Evolutionary conservation across 2,329 filamentous ascomycete species (phyloP), one percentile per base, ranked within the genome.

Genomic region (Fusarium verrucosum): DNA sequence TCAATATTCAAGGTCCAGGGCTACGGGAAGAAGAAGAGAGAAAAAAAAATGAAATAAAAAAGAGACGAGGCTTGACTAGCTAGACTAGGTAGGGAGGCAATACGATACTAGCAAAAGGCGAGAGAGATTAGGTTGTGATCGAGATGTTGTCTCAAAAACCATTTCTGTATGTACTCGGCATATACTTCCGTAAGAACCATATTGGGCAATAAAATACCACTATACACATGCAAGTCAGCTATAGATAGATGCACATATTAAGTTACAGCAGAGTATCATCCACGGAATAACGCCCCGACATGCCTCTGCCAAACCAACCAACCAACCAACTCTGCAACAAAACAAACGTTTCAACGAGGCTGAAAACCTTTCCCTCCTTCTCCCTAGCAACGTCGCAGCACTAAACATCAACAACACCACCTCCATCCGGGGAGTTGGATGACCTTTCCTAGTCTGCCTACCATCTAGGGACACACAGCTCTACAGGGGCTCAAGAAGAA

Each of bases 381-480:
- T 52, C n/a, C 30, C 43, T 52, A 45, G 41, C 56, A 61, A 61
- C 47, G 58, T 61, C 47, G 41, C 32, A 61, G 36, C 41, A 23
- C 56, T 59, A 59, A 40, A 17, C 33, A 58, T 28, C 56, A 44
- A 51, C 56, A 44, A 51, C 44, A 43, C 28, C 35, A 58, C 35
- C 44, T 54, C 55, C 55, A 55, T 47, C 56, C 58, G 47, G 47
- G 47, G 38, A 61, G 26, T 20, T 49, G 14, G 19, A 23, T 17
- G 41, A 41, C 35, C 22, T 28, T 35, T 37, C 56, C 56, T 40
- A 59, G 52, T 23, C 23, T 30, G 28, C 8, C 30, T 43, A n/a
- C n/a, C n/a, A n/a, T n/a, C n/a, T n/a, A n/a, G n/a, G n/a, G n/a
- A n/a, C n/a, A n/a, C n/a, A n/a, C n/a, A n/a, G 14, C 26, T 20